These are phyloP conservation scores for Lathyrus aphaca DNA, from an alignment of 306 rosid genomes.

Conservation along the genomic window DNA sequence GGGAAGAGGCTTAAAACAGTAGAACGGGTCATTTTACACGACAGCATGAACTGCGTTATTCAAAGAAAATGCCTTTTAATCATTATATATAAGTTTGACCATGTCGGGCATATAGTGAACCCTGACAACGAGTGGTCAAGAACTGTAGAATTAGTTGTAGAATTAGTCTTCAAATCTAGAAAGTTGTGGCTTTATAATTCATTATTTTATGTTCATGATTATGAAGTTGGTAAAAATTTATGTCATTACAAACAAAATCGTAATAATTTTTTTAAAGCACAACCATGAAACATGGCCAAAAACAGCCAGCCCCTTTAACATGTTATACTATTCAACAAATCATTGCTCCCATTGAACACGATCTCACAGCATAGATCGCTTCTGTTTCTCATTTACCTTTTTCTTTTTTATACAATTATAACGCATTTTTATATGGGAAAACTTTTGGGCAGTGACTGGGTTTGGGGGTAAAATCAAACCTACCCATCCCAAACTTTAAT, in stretches of 20 bases:
- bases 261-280: constrained; percentile 46
- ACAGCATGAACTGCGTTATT: not conserved
- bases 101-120: not conserved
- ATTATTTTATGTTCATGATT: constrained; percentile 20
- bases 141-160: not conserved
- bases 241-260: constrained; percentile 46
- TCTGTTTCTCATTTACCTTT: constrained; percentile 37
- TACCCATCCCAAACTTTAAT: constrained; percentile 39
- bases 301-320: constrained; percentile 42
- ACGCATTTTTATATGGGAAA: constrained; percentile 33
- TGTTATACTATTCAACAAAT: constrained; percentile 35
- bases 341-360: constrained; percentile 43
- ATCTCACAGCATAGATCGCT: constrained; percentile 37
- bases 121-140: not conserved
- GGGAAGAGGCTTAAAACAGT: not conserved
- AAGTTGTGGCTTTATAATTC: constrained; percentile 32
- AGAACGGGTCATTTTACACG: not conserved
- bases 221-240: constrained; percentile 24
- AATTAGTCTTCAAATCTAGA: constrained; percentile 32
- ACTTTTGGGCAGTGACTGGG: constrained; percentile 22
- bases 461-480: constrained; percentile 39
- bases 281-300: constrained; percentile 42
- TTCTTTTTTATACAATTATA: constrained; percentile 43
- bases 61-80: not conserved
- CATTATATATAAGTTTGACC: not conserved